A percentile compares a stretch with the other conserved stretches of the same genome.
Conservation (phyloP, 306 rosid species). For the Casuarina glauca region DNA sequence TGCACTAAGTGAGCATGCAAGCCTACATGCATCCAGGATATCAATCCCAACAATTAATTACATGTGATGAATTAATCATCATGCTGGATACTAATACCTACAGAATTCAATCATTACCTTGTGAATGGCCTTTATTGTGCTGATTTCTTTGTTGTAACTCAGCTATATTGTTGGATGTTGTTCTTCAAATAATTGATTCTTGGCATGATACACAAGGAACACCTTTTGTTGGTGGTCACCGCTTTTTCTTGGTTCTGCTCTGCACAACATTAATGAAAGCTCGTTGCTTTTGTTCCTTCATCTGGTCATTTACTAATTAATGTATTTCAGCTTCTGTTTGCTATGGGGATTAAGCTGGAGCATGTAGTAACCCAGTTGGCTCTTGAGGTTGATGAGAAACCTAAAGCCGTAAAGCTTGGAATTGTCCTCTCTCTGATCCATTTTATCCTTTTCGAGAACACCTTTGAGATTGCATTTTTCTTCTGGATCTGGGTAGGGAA, state of each 20-base stretch:
- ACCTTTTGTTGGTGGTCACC: not conserved
- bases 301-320: slow-evolving; percentile 3
- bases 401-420: slow-evolving; percentile 70
- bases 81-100: too few relatives aligned
- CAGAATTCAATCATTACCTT: too few relatives aligned
- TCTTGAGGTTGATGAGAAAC: slow-evolving; percentile 90
- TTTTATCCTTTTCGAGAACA: slow-evolving; percentile 92
- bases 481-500: slow-evolving; percentile 91
- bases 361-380: slow-evolving; percentile 82
- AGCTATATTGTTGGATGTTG: too few relatives aligned
- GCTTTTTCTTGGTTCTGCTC: not conserved
- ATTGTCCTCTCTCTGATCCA: slow-evolving; percentile 83
- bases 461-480: slow-evolving; percentile 91
- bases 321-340: slow-evolving; percentile 66
- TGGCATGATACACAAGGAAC: too few relatives aligned
- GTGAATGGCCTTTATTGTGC: too few relatives aligned
- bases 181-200: too few relatives aligned
- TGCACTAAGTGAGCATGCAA: too few relatives aligned
- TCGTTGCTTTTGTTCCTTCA: not conserved
- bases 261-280: not conserved
- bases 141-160: too few relatives aligned
- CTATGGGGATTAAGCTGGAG: slow-evolving; percentile 88
- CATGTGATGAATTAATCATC: too few relatives aligned
- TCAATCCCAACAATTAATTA: too few relatives aligned
- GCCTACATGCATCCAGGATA: too few relatives aligned